phyloP scores from a whole-genome alignment of 768 basidiomycete genomes.

The Termitomyces sp. region DNA sequence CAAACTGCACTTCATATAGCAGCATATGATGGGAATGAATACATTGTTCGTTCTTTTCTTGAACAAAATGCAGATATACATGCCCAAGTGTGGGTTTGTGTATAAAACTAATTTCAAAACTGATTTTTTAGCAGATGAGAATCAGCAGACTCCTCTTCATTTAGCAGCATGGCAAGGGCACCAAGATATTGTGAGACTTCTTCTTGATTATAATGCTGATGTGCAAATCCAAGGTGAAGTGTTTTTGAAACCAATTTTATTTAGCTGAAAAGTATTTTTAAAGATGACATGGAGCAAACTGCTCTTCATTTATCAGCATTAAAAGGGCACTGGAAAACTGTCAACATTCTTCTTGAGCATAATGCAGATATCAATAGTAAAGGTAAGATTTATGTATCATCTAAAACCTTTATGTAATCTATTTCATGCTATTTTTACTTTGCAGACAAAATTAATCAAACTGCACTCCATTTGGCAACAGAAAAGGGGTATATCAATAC shows the following conservation, averaged over 20 bases:
- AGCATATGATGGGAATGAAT: not conserved
- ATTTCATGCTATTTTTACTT: too few species aligned
- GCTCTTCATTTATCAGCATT: not conserved
- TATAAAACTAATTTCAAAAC: not conserved
- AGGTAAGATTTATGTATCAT: not conserved
- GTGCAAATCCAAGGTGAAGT: not conserved
- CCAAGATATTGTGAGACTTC: not conserved
- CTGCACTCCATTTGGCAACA: not conserved
- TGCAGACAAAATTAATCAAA: not conserved
- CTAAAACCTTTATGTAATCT: too few species aligned
- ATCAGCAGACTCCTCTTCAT: not conserved
- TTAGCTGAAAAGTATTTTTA: not conserved
- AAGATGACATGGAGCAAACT: not conserved
- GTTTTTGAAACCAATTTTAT: not conserved
- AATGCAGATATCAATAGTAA: not conserved
- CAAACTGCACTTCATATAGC: not conserved
- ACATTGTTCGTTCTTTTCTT: not conserved
- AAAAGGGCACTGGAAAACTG: not conserved
- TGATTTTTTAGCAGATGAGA: not conserved
- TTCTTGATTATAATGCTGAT: not conserved
- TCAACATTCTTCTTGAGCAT: not conserved
- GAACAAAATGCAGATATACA: not conserved
- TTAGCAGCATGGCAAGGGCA: not conserved
- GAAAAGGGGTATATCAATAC: not conserved
- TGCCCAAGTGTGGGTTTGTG: not conserved